These are phyloP conservation scores for Talaromyces proteolyticus DNA, from an alignment of 495 filamentous ascomycete species.

Conservation along the genomic window DNA sequence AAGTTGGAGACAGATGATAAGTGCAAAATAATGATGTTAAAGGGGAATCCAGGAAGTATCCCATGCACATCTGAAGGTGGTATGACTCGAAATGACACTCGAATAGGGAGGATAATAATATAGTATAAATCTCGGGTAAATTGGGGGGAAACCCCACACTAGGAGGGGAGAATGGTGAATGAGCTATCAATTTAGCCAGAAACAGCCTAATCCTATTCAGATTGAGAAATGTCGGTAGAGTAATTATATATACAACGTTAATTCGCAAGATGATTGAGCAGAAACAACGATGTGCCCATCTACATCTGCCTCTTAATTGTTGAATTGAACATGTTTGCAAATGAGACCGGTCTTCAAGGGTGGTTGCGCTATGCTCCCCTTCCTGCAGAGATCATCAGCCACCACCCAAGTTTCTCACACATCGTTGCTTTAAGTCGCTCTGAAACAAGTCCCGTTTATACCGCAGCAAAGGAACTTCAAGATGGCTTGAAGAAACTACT, in stretches of 20 bases:
- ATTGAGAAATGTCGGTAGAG: not conserved
- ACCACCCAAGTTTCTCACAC: conserved; percentile 31
- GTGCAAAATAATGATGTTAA: not conserved
- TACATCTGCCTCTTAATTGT: not conserved
- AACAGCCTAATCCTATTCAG: not conserved
- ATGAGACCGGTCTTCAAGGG: conserved; percentile 54
- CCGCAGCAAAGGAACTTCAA: conserved; percentile 54
- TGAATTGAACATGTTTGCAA: conserved; percentile 14
- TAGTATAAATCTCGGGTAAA: not conserved
- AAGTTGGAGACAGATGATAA: not conserved
- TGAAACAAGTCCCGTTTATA: conserved; percentile 47
- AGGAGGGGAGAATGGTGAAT: too few species aligned
- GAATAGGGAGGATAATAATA: too few species aligned
- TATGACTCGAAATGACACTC: too few species aligned
- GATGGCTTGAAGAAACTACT: conserved; percentile 51
- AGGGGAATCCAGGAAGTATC: not conserved
- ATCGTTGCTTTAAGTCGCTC: conserved; percentile 52
- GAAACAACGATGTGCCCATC: not conserved
- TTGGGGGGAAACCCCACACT: not conserved
- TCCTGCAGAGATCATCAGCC: conserved; percentile 28
- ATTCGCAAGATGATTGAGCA: not conserved
- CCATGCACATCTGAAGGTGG: not conserved
- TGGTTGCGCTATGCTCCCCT: conserved; percentile 63
- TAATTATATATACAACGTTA: not conserved
- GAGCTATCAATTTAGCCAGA: not conserved